Base-by-base conservation (phyloP, 345 rosid genomes). In the Cardiospermum halicacabum region DNA sequence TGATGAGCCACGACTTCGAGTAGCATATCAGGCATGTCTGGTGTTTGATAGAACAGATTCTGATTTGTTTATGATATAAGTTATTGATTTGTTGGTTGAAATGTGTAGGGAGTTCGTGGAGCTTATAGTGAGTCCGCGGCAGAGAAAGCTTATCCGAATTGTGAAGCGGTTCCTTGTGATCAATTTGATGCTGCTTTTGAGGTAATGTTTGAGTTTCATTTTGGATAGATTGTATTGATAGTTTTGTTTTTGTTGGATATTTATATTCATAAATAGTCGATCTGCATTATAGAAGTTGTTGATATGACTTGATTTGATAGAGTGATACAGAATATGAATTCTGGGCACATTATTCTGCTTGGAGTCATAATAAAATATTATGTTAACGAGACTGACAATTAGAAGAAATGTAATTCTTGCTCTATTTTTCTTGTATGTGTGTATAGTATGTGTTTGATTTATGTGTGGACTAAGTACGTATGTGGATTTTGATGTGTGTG, bases 61-160 rank as follows among this genome's bases (percentile, higher is more conserved):
- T 32, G 13, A 24, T 2, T 21, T 4, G 19, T 16, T 47, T 18
- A 16, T 7, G 51, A 47, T n/a, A 11, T 16, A 5, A 18, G 18
- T 36, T 30, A 28, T 8, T 51, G 60, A 58, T 36, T 72, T 72
- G 65, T 31, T 62, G 18, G 43, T 51, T 68, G 12, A 31, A 11
- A 2, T 22, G 24, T 22, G 45, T 56, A 94, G 99, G 99, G 99
- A 56, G 91, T 87, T 70, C 76, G 78, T 53, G 99, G 99, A 10
- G 99, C 99, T 5, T 89, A 87, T 76, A 94, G 97, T 56, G 99
- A 94, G 64, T 82, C 96, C 25, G 99, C 97, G 7, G 99, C 99
- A 11, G 82, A 84, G 69, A 94, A 94, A 85, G 97, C 96, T 3
- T 91, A 91, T 66, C 97, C 96, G 1, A 89, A 85, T 22, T 94